phyloP scores from a whole-genome alignment of 139 green algal genomes.

The Chlorella sp. region DNA sequence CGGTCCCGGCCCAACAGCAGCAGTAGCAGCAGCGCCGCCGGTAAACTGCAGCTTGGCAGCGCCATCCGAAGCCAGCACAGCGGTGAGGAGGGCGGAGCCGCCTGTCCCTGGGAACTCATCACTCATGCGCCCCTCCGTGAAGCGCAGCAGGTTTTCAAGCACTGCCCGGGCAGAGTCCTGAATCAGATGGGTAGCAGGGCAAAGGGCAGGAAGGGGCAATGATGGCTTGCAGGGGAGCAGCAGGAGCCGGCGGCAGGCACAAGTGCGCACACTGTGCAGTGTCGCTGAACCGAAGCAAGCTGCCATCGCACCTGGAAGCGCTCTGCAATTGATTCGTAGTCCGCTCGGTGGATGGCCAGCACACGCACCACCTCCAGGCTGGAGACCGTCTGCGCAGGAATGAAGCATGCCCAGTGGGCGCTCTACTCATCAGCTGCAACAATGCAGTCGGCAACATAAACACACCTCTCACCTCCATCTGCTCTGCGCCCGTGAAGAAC shows the following conservation, averaged over 20 bases:
- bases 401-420: no score
- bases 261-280: no score
- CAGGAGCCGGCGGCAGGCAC: no score
- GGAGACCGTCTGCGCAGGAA: not conserved
- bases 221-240: no score
- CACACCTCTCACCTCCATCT: slow-evolving; percentile 16
- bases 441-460: no score
- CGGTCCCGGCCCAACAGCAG: no score
- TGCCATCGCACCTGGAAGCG: not conserved
- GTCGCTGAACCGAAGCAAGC: no score
- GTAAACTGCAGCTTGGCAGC: slow-evolving; percentile 18
- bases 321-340: slow-evolving; percentile 34
- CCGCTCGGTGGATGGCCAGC: slow-evolving; percentile 28
- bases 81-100: not conserved
- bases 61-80: not conserved
- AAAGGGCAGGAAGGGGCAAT: no score
- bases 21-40: not conserved
- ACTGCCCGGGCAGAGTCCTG: slow-evolving; percentile 15
- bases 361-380: slow-evolving; percentile 22
- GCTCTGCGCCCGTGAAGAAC: slow-evolving; percentile 27
- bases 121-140: not conserved
- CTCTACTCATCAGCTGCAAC: no score
- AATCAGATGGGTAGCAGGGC: no score
- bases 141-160: slow-evolving; percentile 30
- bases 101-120: slow-evolving; percentile 14